Conservation (phyloP, 129 eudicot genomes). For the Artemisia tridentata region DNA sequence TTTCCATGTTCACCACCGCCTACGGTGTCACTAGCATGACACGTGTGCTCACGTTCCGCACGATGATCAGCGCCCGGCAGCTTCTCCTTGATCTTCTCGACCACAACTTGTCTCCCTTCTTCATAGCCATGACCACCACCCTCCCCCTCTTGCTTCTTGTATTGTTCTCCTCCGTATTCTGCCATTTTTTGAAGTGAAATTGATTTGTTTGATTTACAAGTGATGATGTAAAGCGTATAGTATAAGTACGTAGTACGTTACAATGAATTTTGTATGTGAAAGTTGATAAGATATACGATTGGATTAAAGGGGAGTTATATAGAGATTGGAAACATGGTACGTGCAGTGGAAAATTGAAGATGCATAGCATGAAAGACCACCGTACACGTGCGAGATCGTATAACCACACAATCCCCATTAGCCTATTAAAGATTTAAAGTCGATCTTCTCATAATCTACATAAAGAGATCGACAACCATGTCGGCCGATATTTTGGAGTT, state of each 20-base stretch:
- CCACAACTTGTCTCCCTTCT: slow-evolving; percentile 28
- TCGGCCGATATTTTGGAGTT: too few relatives aligned
- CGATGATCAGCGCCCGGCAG: slow-evolving; percentile 47
- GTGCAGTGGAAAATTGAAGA: slow-evolving; percentile 23
- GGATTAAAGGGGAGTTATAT: slow-evolving; percentile 17
- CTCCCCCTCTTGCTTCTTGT: slow-evolving; percentile 25
- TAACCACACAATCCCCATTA: slow-evolving; percentile 12
- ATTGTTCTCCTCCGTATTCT: slow-evolving; percentile 32
- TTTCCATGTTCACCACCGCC: slow-evolving; percentile 28
- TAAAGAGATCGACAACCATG: too few relatives aligned
- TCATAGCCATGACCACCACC: slow-evolving; percentile 12
- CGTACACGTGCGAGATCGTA: slow-evolving; percentile 1
- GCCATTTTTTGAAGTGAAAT: slow-evolving; percentile 12
- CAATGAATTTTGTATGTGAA: not conserved
- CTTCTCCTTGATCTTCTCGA: slow-evolving; percentile 71
- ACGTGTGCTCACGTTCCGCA: slow-evolving; percentile 15
- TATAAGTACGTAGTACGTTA: not conserved
- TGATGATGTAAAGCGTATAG: not conserved
- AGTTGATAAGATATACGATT: slow-evolving; percentile 24
- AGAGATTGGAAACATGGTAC: slow-evolving; percentile 7
- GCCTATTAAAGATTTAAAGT: not conserved
- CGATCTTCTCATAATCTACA: too few relatives aligned
- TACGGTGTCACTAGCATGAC: slow-evolving; percentile 1
- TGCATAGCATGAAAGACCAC: slow-evolving; percentile 28
- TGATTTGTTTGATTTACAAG: not conserved